phyloP scores from a whole-genome alignment of 805 yeast species.

The Blastobotrys mokoenaii region DNA sequence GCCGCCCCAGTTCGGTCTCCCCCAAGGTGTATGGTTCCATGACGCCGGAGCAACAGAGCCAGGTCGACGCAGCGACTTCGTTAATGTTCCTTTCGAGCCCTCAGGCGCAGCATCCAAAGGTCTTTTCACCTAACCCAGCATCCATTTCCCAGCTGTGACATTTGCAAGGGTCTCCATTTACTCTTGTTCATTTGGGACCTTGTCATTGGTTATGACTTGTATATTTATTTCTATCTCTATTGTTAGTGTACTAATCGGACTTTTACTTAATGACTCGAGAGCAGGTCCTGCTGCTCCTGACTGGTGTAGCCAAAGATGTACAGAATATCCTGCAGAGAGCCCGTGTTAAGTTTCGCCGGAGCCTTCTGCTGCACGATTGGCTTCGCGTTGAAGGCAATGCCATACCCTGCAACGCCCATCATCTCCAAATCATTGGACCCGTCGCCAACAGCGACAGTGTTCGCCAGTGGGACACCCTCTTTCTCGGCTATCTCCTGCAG shows the following conservation, averaged over 20 bases:
- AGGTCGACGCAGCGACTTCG: conserved; percentile 15
- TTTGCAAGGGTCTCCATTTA: neutral
- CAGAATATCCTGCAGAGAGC: conserved; percentile 63
- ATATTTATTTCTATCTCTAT: neutral
- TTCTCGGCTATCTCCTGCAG: conserved; percentile 38
- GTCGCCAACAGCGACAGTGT: conserved; percentile 84
- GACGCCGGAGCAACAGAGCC: conserved; percentile 1
- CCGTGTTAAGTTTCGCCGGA: conserved; percentile 70
- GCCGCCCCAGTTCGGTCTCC: too few relatives aligned
- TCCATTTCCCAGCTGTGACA: neutral
- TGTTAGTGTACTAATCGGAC: neutral
- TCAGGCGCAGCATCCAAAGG: neutral
- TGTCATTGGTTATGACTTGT: neutral
- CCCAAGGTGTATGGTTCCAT: too few relatives aligned
- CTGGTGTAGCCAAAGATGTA: conserved; percentile 59
- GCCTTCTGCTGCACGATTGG: conserved; percentile 83
- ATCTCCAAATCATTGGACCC: conserved; percentile 94
- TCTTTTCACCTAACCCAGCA: too few relatives aligned
- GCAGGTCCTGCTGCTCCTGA: conserved; percentile 9
- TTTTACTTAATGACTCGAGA: neutral
- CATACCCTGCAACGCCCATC: conserved; percentile 89
- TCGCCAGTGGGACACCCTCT: conserved; percentile 23
- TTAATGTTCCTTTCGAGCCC: conserved; percentile 15
- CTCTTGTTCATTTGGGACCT: too few relatives aligned
- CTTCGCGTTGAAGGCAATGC: conserved; percentile 96